Percentiles rank a stretch among this genome's conserved stretches.
Conservation (phyloP, 805 yeast genomes). For the Candida nemodendra region DNA sequence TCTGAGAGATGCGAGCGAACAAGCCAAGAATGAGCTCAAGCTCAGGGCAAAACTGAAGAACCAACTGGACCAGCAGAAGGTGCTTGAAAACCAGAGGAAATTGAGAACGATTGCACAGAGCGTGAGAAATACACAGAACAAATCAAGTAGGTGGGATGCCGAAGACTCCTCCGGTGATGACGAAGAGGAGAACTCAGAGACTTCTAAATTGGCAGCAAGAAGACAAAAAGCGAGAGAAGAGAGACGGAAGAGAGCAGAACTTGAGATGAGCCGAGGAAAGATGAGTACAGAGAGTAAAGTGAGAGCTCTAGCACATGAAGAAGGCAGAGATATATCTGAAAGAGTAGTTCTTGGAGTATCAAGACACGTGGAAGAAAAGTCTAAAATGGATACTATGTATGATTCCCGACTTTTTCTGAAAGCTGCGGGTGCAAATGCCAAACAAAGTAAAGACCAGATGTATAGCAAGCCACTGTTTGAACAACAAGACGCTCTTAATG, state of each 20-base stretch:
- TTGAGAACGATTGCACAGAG: conserved; percentile 48
- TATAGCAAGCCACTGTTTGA: conserved; percentile 60
- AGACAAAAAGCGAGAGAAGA: conserved; percentile 43
- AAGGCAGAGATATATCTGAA: conserved; percentile 56
- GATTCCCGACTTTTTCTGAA: conserved; percentile 59
- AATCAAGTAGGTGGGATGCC: conserved; percentile 14
- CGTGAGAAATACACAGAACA: conserved; percentile 38
- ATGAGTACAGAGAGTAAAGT: conserved; percentile 46
- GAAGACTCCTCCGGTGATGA: conserved; percentile 14
- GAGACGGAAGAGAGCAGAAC: conserved; percentile 46
- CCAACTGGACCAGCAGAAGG: conserved; percentile 49
- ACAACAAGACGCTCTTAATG: conserved; percentile 49
- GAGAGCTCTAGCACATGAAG: conserved; percentile 40
- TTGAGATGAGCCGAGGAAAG: conserved; percentile 41
- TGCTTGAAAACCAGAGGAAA: conserved; percentile 48
- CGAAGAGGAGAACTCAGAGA: conserved; percentile 13
- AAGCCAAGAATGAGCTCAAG: conserved; percentile 56
- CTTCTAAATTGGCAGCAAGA: conserved; percentile 25
- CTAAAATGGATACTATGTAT: conserved; percentile 42
- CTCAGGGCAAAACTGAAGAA: conserved; percentile 49
- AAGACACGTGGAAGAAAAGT: conserved; percentile 24
- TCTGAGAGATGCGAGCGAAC: conserved; percentile 62
- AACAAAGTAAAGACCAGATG: conserved; percentile 44
- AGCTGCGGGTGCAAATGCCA: conserved; percentile 38
- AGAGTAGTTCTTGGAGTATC: conserved; percentile 50